These are phyloP conservation scores for Botrytis sinoallii DNA, from an alignment of 2,329 filamentous ascomycete genomes.

Conservation along the genomic window DNA sequence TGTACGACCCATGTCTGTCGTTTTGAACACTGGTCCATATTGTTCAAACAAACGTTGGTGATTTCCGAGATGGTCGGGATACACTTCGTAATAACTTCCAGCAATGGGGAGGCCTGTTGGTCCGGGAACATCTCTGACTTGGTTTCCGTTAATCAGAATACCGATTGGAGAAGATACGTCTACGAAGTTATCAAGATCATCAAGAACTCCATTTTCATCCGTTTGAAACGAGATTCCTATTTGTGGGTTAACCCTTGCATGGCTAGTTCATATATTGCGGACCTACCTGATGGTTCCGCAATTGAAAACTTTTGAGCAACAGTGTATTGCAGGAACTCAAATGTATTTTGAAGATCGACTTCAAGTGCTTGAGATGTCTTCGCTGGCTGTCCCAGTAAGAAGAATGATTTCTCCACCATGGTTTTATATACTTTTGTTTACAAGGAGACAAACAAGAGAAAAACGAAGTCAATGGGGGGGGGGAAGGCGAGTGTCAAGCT, in stretches of 20 bases:
- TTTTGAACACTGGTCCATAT: slow-evolving; percentile 41
- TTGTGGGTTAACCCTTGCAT: neutral
- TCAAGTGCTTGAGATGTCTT: slow-evolving; percentile 18
- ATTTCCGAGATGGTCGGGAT: slow-evolving; percentile 43
- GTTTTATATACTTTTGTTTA: neutral
- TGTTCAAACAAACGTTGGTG: slow-evolving; percentile 41
- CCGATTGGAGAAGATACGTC: slow-evolving; percentile 23
- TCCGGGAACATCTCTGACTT: slow-evolving; percentile 29
- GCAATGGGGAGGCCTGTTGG: slow-evolving; percentile 39
- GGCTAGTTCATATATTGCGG: neutral
- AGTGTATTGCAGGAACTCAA: slow-evolving; percentile 22
- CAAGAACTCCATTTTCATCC: slow-evolving; percentile 23
- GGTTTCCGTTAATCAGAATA: slow-evolving; percentile 25
- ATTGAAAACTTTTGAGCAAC: slow-evolving; percentile 22
- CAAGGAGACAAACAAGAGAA: neutral
- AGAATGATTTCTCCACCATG: slow-evolving; percentile 18
- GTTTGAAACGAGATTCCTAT: slow-evolving; percentile 26
- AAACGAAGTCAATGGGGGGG: too few species aligned
- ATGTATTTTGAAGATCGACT: slow-evolving; percentile 22
- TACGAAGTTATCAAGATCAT: slow-evolving; percentile 22
- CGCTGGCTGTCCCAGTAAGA: slow-evolving; percentile 20
- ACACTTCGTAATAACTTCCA: slow-evolving; percentile 41
- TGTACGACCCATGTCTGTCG: slow-evolving; percentile 39
- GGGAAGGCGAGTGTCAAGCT: neutral
- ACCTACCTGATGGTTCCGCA: slow-evolving; percentile 23